Evolutionary conservation across 179 eudicot genomes (phyloP).

Genomic region (Drosera spatulata): DNA sequence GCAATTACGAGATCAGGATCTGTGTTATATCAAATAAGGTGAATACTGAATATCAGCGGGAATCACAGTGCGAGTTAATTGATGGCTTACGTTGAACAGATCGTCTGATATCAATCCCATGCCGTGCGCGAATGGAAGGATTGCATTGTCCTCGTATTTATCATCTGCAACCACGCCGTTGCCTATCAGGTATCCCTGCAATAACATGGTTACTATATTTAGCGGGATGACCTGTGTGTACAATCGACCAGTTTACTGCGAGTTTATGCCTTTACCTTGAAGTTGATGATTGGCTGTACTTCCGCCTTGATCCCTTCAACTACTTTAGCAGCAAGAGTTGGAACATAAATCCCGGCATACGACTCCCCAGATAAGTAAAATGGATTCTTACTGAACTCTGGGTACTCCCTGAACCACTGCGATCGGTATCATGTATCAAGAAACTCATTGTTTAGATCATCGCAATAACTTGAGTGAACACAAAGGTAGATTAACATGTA

Average conservation of each 20-base stretch:
- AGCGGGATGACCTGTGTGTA: too few species aligned
- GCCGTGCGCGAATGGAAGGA: slow-evolving; percentile 87
- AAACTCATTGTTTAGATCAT: too few species aligned
- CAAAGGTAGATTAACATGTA: too few species aligned
- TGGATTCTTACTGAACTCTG: slow-evolving; percentile 61
- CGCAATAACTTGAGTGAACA: too few species aligned
- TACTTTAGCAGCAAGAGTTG: slow-evolving; percentile 77
- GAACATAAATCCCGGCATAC: slow-evolving; percentile 87
- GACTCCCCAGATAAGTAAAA: slow-evolving; percentile 91
- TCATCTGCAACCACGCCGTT: slow-evolving; percentile 74
- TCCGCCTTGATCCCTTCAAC: slow-evolving; percentile 71
- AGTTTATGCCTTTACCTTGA: slow-evolving; percentile 41
- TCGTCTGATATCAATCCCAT: slow-evolving; percentile 93
- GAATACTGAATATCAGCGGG: too few species aligned
- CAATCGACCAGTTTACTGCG: too few species aligned
- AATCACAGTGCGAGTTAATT: too few species aligned
- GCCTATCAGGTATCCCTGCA: slow-evolving; percentile 89
- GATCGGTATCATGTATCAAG: background rate
- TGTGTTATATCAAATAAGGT: too few species aligned
- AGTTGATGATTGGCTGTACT: slow-evolving; percentile 54
- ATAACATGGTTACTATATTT: too few species aligned
- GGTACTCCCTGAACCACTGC: slow-evolving; percentile 76
- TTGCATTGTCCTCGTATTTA: slow-evolving; percentile 64
- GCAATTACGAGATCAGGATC: too few species aligned
- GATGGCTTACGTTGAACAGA: slow-evolving; percentile 36